Conservation (phyloP, 345 rosid genomes). For the Garcia nutans region DNA sequence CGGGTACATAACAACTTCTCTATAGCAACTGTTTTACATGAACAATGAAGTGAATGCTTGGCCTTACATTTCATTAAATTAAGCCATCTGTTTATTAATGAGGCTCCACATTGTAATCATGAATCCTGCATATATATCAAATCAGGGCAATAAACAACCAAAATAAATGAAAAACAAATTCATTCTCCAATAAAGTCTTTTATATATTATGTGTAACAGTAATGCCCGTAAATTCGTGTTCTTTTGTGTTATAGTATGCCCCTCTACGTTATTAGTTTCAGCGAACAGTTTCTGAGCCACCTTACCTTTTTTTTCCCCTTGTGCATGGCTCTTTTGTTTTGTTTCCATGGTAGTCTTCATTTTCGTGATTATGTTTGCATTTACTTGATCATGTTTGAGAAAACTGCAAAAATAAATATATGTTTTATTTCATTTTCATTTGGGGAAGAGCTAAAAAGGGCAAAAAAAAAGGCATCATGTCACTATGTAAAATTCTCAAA, state of each 20-base stretch:
- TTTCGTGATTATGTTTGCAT: too few species aligned
- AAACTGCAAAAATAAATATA: too few species aligned
- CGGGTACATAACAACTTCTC: slow-evolving; percentile 43
- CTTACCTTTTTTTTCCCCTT: background rate
- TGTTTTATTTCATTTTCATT: background rate
- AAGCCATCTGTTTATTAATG: background rate
- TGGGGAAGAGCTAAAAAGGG: too few species aligned
- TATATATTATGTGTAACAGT: too few species aligned
- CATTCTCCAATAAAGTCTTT: too few species aligned
- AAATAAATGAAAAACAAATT: too few species aligned
- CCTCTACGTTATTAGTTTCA: background rate
- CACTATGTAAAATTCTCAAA: too few species aligned
- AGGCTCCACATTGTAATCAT: background rate
- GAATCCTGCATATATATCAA: background rate
- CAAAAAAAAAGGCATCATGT: background rate
- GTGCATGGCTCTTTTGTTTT: background rate
- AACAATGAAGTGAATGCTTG: too few species aligned
- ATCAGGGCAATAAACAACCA: too few species aligned
- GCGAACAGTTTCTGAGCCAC: background rate
- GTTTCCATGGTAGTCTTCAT: background rate
- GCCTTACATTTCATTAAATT: too few species aligned
- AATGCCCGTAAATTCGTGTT: background rate
- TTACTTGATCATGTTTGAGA: too few species aligned
- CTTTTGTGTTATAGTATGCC: background rate
- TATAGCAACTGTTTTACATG: background rate